Conservation (phyloP, 1,284 basidiomycete species). For the Amylostereum chailletii region DNA sequence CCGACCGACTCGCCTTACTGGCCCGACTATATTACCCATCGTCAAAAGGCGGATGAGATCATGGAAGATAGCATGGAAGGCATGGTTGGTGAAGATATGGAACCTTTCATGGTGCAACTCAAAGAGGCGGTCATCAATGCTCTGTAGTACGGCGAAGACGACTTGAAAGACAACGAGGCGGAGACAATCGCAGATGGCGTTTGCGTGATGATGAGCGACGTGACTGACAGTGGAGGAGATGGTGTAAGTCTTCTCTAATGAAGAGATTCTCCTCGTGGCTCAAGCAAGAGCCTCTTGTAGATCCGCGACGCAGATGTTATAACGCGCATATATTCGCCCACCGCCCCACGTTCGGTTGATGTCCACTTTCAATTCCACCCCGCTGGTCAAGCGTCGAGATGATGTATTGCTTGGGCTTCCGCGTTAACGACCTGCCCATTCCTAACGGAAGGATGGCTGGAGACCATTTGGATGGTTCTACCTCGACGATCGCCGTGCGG, state of each 20-base stretch:
- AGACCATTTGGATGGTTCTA: neutral
- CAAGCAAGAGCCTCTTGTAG: neutral
- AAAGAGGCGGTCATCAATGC: neutral
- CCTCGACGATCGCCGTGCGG: neutral
- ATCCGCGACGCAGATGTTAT: constrained; percentile 1
- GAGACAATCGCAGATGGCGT: neutral
- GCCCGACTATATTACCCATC: neutral
- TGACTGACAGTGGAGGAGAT: neutral
- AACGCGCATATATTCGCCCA: neutral
- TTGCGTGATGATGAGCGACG: neutral
- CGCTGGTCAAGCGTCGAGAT: neutral
- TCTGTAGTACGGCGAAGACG: neutral
- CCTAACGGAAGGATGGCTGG: neutral
- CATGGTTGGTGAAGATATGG: no score
- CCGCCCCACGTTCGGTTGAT: neutral
- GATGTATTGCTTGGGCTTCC: neutral
- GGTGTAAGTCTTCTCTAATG: neutral
- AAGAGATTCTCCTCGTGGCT: neutral
- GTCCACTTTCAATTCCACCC: neutral
- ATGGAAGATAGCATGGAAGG: no score
- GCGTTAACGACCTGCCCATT: neutral
- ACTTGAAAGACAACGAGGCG: neutral
- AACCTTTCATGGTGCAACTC: neutral
- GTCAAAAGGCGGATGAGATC: neutral
- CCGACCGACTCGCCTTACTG: constrained; percentile 2